Evolutionary conservation across 2,329 filamentous ascomycete species (phyloP), one percentile per base, ranked within the genome.

Genomic region (Furcasterigmium sp.): DNA sequence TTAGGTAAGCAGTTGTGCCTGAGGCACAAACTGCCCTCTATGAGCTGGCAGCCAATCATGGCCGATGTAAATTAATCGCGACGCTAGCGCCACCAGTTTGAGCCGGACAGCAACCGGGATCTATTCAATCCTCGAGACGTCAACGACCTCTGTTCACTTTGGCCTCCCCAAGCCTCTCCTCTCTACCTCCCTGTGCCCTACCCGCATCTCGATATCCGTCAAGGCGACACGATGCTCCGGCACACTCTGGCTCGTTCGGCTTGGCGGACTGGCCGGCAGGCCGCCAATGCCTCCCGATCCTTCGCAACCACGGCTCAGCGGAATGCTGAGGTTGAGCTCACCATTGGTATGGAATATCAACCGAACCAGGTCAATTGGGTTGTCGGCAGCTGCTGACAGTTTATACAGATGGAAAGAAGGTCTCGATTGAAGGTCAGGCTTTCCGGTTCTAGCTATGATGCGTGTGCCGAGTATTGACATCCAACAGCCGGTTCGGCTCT

Each of bases 381-480:
- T 43, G 14, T 25, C 32, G 36, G 38, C 48, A 32, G 23, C 48
- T 49, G 56, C 63, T 69, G 57, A 69, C 60, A 37, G 45, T 37
- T 54, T 36, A n/a, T n/a, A n/a, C 62, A 91, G 91, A 98, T 81
- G 93, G 91, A 64, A 95, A 95, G 77, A 95, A 96, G 72, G 85
- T 98, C 44, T 95, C 90, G 51, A 90, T 98, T 66, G 90, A 96
- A 87, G 89, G 90, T 95, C 59, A 32, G 43, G 46, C 29, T 46
- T 18, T 15, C 11, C 18, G 32, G 8, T n/a, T 7, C n/a, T 7
- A 26, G 23, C 23, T 26, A 11, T 26, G 23, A 26, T n/a, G 41
- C 42, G 36, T 37, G 45, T 57, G 48, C 34, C 25, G 39, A 23
- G 28, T 48, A 39, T 48, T 51, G 41, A 52, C 49, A 21, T 43